Evolutionary conservation across 2,329 filamentous ascomycete genomes (phyloP), one percentile per base, ranked within the genome.

Genomic region (Ceratocystis harringtonii): DNA sequence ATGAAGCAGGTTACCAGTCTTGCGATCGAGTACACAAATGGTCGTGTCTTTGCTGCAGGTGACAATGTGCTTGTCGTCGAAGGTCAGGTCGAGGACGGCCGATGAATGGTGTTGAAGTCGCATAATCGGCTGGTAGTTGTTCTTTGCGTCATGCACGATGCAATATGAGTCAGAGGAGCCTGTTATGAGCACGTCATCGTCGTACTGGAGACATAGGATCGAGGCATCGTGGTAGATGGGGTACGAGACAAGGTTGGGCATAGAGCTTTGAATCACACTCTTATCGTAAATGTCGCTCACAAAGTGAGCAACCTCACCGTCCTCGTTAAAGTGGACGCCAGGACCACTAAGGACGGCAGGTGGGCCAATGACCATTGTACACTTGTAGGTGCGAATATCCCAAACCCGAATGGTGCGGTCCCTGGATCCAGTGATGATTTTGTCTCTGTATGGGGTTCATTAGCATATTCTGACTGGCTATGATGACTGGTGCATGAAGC

Each of bases 11-110:
- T 78, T 77, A 44, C 90, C 89, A 0, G 89, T 94, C 65, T 83
- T 77, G 58, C 94, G 89, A 72, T 96, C 89, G 92, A 92, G 97
- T 28, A 99, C 86, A 72, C 92, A 95, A 72, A 99, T 95, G 68
- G 83, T 92, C 50, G 87, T 85, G 75, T 99, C 94, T 76, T 99
- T 99, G 73, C 90, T 96, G 79, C 94, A 99, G 4, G 92, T 96
- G 62, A 97, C 88, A 71, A 99, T 96, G 75, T 95, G 88, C 70
- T 87, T 86, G 69, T 90, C 84, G 73, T 99, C 91, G 69, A 99
- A 92, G 69, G 90, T 92, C 8, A 99, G 85, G 73, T 99, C 94
- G 15, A 99, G 82, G 48, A 99, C 92, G 63, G 94, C 92, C 3
- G 90, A 90, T 5, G 83, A 84, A 76, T 99, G 94, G 68, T 87